Base-by-base conservation (phyloP, 345 rosid species). In the Brassica carinata region DNA sequence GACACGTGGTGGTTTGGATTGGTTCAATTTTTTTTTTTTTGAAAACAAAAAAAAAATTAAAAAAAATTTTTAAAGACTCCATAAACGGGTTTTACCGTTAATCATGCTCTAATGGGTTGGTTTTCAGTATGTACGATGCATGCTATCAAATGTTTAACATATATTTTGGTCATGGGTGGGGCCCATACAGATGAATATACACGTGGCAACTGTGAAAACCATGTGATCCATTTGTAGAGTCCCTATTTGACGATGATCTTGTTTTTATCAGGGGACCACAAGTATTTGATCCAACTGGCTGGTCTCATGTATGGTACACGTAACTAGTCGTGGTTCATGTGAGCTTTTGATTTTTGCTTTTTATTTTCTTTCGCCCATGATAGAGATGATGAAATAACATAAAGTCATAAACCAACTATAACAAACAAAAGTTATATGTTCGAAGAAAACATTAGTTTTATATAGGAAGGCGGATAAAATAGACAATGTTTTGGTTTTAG, bases 181-280 rank as follows among this genome's bases (percentile, higher is more conserved):
- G 26, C 5, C 75, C 40, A 31, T n/a, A n/a, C 8, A 73, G 8
- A 29, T 7, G 69, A 59, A 9, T 10, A 2, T 23, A 48, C 71
- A 74, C 75, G 58, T 80, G 83, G 75, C 78, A 7, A 17, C 10
- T 67, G 40, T 1, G 31, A 9, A n/a, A 10, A 74, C 75, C 83
- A 80, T 74, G 79, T 80, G 83, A 79, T 68, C 43, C 71, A 80
- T 33, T 68, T 61, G 75, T 43, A 23, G 59, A 75, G 72, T 75
- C 71, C 51, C 7, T 51, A 70, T 64, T 51, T 27, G 75, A 63
- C 43, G 27, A 69, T 10, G 76, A 70, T 70, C 27, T 70, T 10
- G 31, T 26, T 7, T 14, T 3, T 11, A 2, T 3, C n/a, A 43
- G 17, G 71, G 76, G 5, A 64, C 66, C 81, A 53, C 76, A 64